phyloP scores from a whole-genome alignment of 768 basidiomycete species.

The Mycena olivaceomarginata region DNA sequence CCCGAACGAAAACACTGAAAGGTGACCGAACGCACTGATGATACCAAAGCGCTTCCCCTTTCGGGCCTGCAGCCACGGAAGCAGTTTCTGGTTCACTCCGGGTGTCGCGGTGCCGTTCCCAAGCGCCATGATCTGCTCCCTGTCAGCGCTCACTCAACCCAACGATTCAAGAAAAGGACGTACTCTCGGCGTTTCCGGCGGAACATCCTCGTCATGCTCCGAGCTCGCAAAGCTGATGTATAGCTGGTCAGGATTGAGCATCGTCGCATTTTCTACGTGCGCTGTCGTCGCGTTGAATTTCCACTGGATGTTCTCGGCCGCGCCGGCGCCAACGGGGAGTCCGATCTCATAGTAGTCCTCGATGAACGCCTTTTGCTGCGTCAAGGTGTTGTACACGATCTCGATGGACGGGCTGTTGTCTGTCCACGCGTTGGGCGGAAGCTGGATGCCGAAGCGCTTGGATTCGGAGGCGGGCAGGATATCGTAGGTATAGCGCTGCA shows the following conservation, averaged over 20 bases:
- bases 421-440: conserved; percentile 65
- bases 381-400: conserved; percentile 62
- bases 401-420: conserved; percentile 69
- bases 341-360: conserved; percentile 68
- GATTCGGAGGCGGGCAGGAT: conserved; percentile 60
- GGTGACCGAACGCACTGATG: conserved; percentile 59
- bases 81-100: conserved; percentile 66
- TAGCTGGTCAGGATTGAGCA: conserved; percentile 61
- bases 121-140: conserved; percentile 63
- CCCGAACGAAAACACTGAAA: neutral
- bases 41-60: conserved; percentile 68
- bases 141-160: neutral
- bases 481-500: conserved; percentile 67
- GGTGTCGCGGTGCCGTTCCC: conserved; percentile 59
- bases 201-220: conserved; percentile 57
- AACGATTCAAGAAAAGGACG: conserved; percentile 21
- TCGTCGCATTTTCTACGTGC: conserved; percentile 65
- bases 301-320: conserved; percentile 61
- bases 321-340: conserved; percentile 56
- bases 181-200: conserved; percentile 60
- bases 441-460: conserved; percentile 66
- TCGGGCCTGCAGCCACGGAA: conserved; percentile 63
- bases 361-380: conserved; percentile 64
- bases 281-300: conserved; percentile 64
- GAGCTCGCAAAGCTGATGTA: conserved; percentile 71